Conservation (phyloP, 352 stramenopile genomes). For the Phytophthora meadii region DNA sequence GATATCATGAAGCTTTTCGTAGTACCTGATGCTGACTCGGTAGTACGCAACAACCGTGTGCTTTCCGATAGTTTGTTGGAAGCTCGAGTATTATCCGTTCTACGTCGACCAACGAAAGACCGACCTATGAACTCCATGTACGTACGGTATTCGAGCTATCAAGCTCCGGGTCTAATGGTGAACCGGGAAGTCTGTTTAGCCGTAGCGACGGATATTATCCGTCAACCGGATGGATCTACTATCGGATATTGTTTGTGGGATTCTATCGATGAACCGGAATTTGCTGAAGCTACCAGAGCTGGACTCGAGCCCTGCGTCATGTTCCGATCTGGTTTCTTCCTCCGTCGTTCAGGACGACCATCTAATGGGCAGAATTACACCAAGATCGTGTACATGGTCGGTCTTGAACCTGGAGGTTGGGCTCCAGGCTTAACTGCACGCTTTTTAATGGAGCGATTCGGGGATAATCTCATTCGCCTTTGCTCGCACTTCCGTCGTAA, state of each 20-base stretch:
- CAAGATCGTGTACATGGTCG: constrained; percentile 72
- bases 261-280: constrained; percentile 51
- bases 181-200: constrained; percentile 49
- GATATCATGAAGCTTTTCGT: constrained; percentile 65
- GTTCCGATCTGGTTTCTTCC: constrained; percentile 64
- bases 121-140: constrained; percentile 48
- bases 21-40: constrained; percentile 41
- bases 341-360: constrained; percentile 34
- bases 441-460: constrained; percentile 56
- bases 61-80: constrained; percentile 59
- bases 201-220: constrained; percentile 45
- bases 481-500: constrained; percentile 59
- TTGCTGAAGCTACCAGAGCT: constrained; percentile 24
- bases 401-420: constrained; percentile 44
- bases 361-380: constrained; percentile 27
- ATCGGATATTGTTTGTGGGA: constrained; percentile 74
- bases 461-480: constrained; percentile 44
- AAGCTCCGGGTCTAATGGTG: constrained; percentile 41
- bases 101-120: constrained; percentile 42
- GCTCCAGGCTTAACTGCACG: constrained; percentile 41
- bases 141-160: constrained; percentile 44
- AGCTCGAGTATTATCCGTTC: constrained; percentile 46
- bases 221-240: constrained; percentile 45
- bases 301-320: constrained; percentile 38
- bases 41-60: constrained; percentile 53